Conservation (phyloP, 1,284 basidiomycete species). For the Limonomyces culmigenus region DNA sequence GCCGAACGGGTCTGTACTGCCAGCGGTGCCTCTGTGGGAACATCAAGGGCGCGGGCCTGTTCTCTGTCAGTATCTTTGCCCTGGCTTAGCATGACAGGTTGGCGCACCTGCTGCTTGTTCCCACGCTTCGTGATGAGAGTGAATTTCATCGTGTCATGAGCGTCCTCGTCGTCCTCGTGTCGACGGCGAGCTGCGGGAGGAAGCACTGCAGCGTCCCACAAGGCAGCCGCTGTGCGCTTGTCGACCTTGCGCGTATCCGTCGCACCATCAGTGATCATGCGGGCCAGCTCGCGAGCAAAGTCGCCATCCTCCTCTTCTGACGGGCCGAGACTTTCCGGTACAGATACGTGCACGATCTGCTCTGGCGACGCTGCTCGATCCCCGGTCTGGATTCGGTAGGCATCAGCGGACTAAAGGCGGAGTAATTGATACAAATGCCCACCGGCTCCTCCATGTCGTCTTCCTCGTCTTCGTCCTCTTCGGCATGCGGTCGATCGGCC, state of each 20-base stretch:
- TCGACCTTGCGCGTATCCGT: constrained; percentile 71
- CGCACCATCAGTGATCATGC: constrained; percentile 81
- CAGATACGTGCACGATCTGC: constrained; percentile 41
- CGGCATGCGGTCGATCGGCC: constrained; percentile 32
- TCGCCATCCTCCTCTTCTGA: constrained; percentile 83
- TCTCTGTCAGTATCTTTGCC: background rate
- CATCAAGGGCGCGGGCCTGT: constrained; percentile 70
- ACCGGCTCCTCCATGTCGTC: constrained; percentile 22
- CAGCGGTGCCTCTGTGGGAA: constrained; percentile 74
- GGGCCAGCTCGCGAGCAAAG: constrained; percentile 90
- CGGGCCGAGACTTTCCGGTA: constrained; percentile 54
- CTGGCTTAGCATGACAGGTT: background rate
- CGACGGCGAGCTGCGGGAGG: constrained; percentile 44
- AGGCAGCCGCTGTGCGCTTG: constrained; percentile 63
- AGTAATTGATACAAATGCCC: background rate
- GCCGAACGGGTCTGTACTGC: constrained; percentile 81
- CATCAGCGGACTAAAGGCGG: too few relatives aligned
- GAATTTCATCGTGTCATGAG: constrained; percentile 75
- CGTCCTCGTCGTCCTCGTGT: constrained; percentile 1
- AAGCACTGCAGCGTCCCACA: constrained; percentile 77
- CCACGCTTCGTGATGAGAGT: constrained; percentile 88
- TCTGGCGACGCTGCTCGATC: constrained; percentile 64
- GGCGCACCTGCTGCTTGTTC: constrained; percentile 73
- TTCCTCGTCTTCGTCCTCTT: constrained; percentile 36
- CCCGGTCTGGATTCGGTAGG: constrained; percentile 15